phyloP scores from a whole-genome alignment of 2,329 filamentous ascomycete genomes.

The Clonostachys solani region DNA sequence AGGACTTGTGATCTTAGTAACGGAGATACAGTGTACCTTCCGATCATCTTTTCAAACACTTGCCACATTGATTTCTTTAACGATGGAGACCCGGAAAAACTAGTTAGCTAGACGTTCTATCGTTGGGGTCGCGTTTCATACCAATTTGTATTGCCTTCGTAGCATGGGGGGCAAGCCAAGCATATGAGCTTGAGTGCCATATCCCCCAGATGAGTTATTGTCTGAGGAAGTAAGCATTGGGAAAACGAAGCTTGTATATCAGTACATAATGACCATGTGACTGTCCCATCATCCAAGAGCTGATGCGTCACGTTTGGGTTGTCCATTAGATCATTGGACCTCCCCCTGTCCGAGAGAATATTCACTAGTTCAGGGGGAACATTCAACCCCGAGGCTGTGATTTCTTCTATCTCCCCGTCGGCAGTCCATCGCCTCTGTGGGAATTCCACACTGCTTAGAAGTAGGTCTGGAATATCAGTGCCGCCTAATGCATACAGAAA shows the following conservation, averaged over 20 bases:
- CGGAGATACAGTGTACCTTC: slow-evolving; percentile 6
- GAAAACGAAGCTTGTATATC: slow-evolving; percentile 1
- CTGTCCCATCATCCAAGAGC: slow-evolving; percentile 10
- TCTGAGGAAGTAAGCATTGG: slow-evolving; percentile 5
- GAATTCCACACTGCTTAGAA: slow-evolving; percentile 11
- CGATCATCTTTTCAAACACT: slow-evolving; percentile 11
- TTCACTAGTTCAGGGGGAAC: slow-evolving; percentile 10
- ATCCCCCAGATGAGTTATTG: slow-evolving; percentile 9
- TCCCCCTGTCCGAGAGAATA: slow-evolving; percentile 9
- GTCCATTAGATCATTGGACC: slow-evolving; percentile 1
- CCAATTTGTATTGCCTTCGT: slow-evolving; percentile 23
- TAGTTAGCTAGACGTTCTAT: fast-evolving
- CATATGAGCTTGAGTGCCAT: slow-evolving; percentile 15
- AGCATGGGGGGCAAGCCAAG: slow-evolving; percentile 21
- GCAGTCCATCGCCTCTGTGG: slow-evolving; percentile 16
- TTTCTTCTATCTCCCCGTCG: slow-evolving; percentile 16
- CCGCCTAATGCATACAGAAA: slow-evolving; percentile 15
- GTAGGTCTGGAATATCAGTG: slow-evolving; percentile 10
- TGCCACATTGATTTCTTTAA: slow-evolving; percentile 18
- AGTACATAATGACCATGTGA: slow-evolving; percentile 10
- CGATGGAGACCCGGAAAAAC: slow-evolving; percentile 9
- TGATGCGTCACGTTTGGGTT: slow-evolving; percentile 8
- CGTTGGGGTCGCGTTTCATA: slow-evolving; percentile 3
- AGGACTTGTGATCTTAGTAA: slow-evolving; percentile 11
- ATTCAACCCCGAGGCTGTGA: slow-evolving; percentile 12